Evolutionary conservation across 2,329 filamentous ascomycete genomes (phyloP).

Genomic region (Epicoccum sorghinum): DNA sequence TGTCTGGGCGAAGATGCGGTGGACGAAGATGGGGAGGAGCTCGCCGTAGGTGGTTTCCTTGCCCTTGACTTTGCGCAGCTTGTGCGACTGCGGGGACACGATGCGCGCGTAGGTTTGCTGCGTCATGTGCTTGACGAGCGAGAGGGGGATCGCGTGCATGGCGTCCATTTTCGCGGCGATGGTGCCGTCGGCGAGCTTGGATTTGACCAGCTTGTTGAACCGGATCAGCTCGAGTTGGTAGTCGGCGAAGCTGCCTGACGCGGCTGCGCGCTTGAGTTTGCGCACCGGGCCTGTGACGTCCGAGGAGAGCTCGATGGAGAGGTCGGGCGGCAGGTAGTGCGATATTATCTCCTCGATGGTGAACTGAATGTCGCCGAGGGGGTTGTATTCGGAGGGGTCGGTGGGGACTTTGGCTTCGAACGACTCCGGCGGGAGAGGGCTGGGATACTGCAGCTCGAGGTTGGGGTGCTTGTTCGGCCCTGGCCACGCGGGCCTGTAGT

Average conservation of each 20-base stretch:
- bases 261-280: slow-evolving; percentile 75
- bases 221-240: slow-evolving; percentile 75
- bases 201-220: slow-evolving; percentile 76
- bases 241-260: slow-evolving; percentile 68
- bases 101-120: slow-evolving; percentile 90
- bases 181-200: slow-evolving; percentile 70
- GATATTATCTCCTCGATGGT: slow-evolving; percentile 67
- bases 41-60: slow-evolving; percentile 96
- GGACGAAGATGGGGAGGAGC: slow-evolving; percentile 82
- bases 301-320: slow-evolving; percentile 72
- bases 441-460: slow-evolving; percentile 84
- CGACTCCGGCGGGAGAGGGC: slow-evolving; percentile 69
- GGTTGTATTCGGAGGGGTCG: slow-evolving; percentile 52
- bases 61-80: slow-evolving; percentile 83
- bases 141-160: slow-evolving; percentile 71
- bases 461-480: slow-evolving; percentile 51
- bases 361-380: slow-evolving; percentile 74
- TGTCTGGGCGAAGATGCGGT: slow-evolving; percentile 78
- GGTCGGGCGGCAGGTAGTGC: slow-evolving; percentile 76
- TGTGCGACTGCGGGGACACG: slow-evolving; percentile 86
- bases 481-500: slow-evolving; percentile 60
- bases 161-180: slow-evolving; percentile 74
- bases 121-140: slow-evolving; percentile 75
- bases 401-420: slow-evolving; percentile 40
- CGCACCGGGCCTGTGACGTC: slow-evolving; percentile 76